Evolutionary conservation across 441 rosid genomes (phyloP).

Genomic region (Adansonia gregorii): DNA sequence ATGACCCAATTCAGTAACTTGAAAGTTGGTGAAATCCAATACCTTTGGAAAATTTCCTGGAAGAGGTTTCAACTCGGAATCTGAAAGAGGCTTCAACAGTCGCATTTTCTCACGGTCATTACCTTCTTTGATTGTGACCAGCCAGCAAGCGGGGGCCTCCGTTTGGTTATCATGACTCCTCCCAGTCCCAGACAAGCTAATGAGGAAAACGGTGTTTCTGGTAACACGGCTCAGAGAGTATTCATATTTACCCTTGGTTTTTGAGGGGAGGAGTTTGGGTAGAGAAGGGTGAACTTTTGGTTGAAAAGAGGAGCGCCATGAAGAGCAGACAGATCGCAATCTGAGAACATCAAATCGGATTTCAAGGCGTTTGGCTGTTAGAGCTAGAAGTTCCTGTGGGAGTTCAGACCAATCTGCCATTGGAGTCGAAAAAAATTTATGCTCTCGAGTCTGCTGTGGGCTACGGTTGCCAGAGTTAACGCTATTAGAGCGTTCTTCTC

Average conservation of each 20-base stretch:
- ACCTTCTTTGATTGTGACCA: slow-evolving; percentile 19
- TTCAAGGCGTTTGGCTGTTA: slow-evolving; percentile 32
- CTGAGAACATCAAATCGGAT: slow-evolving; percentile 38
- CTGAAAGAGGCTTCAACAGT: slow-evolving; percentile 2
- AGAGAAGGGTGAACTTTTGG: slow-evolving; percentile 19
- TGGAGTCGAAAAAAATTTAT: not conserved
- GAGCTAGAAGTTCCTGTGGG: slow-evolving; percentile 22
- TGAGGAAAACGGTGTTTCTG: slow-evolving; percentile 33
- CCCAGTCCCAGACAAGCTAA: slow-evolving; percentile 2
- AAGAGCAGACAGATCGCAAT: slow-evolving; percentile 44
- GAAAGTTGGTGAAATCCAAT: slow-evolving; percentile 32
- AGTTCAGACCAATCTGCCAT: slow-evolving; percentile 44
- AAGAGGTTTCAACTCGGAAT: not conserved
- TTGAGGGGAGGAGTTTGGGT: slow-evolving; percentile 20
- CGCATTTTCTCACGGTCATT: not conserved
- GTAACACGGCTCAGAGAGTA: slow-evolving; percentile 23
- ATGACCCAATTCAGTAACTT: slow-evolving; percentile 31
- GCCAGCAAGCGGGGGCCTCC: slow-evolving; percentile 12
- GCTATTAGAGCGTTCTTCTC: too few relatives aligned
- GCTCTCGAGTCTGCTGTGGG: too few relatives aligned
- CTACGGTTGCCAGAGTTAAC: too few relatives aligned
- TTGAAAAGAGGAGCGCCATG: slow-evolving; percentile 40
- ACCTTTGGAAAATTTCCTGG: slow-evolving; percentile 11
- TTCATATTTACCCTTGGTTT: not conserved
- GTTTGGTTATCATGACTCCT: not conserved